Conservation (phyloP, 306 rosid genomes). For the Herpetospermum pedunculosum region DNA sequence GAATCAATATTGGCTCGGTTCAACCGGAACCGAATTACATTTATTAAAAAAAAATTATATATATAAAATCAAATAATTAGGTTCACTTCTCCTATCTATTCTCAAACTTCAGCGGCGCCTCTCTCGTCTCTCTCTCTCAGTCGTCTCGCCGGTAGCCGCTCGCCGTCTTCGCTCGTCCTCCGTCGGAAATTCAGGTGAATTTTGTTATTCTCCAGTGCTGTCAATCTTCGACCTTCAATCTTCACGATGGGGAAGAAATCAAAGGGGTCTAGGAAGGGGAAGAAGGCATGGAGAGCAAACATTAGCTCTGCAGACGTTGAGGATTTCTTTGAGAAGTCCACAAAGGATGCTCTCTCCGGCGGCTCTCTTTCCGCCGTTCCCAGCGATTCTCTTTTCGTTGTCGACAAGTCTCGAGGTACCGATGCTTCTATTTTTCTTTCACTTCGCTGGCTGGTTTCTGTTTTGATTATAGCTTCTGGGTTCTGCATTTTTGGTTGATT, state of each 20-base stretch:
- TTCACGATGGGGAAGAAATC: slow-evolving; percentile 63
- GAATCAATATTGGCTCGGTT: no score
- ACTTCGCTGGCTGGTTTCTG: not conserved
- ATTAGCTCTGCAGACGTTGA: slow-evolving; percentile 73
- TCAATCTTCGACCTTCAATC: not conserved
- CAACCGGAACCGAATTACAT: no score
- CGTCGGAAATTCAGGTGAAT: no score
- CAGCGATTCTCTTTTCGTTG: slow-evolving; percentile 47
- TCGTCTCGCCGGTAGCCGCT: no score
- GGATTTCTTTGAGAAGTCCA: slow-evolving; percentile 57
- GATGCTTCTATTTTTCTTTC: not conserved
- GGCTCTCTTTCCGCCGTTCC: slow-evolving; percentile 46
- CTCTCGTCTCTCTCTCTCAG: no score
- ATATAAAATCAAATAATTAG: no score
- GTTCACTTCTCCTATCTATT: no score
- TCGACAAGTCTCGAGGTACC: slow-evolving; percentile 59
- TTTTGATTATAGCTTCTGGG: not conserved
- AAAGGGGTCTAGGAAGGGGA: slow-evolving; percentile 69
- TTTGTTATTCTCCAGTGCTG: no score
- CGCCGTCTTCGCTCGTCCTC: no score
- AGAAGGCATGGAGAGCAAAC: slow-evolving; percentile 83
- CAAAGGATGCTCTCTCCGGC: slow-evolving; percentile 69
- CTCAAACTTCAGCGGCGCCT: no score
- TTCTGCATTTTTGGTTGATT: not conserved
- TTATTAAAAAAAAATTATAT: no score